Evolutionary conservation across 305 asterid species (phyloP).

Genomic region (Coffea humblotiana): DNA sequence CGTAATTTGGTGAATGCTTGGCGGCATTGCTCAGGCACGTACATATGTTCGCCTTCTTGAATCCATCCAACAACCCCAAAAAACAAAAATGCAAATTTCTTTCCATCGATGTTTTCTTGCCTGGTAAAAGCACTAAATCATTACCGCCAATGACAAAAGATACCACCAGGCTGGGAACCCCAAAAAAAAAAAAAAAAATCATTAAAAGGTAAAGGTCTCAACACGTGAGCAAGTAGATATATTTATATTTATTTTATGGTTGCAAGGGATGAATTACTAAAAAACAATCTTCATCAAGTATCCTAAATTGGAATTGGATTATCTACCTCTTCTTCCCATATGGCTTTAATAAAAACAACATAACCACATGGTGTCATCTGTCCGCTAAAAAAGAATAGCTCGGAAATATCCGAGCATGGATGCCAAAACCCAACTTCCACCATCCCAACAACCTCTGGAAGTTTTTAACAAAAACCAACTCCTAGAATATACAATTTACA

Average conservation of each 20-base stretch:
- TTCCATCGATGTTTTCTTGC: no score
- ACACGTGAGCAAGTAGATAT: neutral
- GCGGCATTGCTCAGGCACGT: no score
- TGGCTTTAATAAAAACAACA: slow-evolving; percentile 73
- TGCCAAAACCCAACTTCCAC: slow-evolving; percentile 41
- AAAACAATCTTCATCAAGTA: slow-evolving; percentile 35
- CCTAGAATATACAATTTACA: slow-evolving; percentile 83
- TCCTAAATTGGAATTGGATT: slow-evolving; percentile 34
- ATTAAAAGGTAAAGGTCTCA: neutral
- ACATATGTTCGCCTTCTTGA: no score
- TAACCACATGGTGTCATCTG: slow-evolving; percentile 60
- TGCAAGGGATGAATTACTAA: slow-evolving; percentile 6
- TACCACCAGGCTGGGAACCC: no score
- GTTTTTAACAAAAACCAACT: slow-evolving; percentile 48
- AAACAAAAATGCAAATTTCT: no score
- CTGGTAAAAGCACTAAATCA: no score
- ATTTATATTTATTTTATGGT: neutral
- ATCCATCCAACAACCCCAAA: no score
- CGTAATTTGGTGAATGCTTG: no score
- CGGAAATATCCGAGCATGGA: slow-evolving; percentile 20
- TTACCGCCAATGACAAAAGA: no score
- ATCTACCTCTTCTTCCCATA: slow-evolving; percentile 51
- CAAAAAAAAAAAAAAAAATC: no score
- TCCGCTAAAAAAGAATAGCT: slow-evolving; percentile 40
- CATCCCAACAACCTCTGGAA: slow-evolving; percentile 33